Conservation (phyloP, 2,329 filamentous ascomycete genomes). For the Colletotrichum costaricense region DNA sequence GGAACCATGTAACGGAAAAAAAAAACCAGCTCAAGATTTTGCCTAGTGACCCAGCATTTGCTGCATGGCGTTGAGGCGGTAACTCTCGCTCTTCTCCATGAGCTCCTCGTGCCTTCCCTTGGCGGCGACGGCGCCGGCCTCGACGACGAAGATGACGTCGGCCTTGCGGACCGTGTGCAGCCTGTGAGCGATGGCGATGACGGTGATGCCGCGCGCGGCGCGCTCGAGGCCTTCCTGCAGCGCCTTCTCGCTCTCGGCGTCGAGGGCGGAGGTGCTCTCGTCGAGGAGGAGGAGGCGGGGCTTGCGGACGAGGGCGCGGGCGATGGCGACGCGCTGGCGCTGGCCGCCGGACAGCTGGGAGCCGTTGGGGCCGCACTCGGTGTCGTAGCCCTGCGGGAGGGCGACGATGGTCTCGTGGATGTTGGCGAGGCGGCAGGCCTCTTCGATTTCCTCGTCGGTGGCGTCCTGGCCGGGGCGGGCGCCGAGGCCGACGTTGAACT, state of each 20-base stretch:
- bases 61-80: slow-evolving; percentile 63
- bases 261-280: slow-evolving; percentile 76
- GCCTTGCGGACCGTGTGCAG: slow-evolving; percentile 56
- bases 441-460: slow-evolving; percentile 61
- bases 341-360: slow-evolving; percentile 77
- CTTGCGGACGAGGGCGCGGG: slow-evolving; percentile 72
- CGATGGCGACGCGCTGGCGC: slow-evolving; percentile 76
- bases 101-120: slow-evolving; percentile 65
- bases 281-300: slow-evolving; percentile 76
- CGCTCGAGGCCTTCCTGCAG: slow-evolving; percentile 69
- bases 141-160: slow-evolving; percentile 58
- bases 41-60: slow-evolving; percentile 54
- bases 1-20: neutral
- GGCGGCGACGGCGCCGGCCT: slow-evolving; percentile 64
- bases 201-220: slow-evolving; percentile 52
- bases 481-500: slow-evolving; percentile 54
- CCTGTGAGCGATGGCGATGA: slow-evolving; percentile 58
- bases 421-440: slow-evolving; percentile 67
- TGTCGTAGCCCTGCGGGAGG: slow-evolving; percentile 68
- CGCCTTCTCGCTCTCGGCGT: slow-evolving; percentile 68
- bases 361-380: slow-evolving; percentile 69
- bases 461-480: slow-evolving; percentile 56
- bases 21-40: neutral
- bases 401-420: slow-evolving; percentile 68
- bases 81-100: slow-evolving; percentile 62